Base-by-base conservation (phyloP, 1,139 yeast species). In the Kurtzmaniella quercitrusa region DNA sequence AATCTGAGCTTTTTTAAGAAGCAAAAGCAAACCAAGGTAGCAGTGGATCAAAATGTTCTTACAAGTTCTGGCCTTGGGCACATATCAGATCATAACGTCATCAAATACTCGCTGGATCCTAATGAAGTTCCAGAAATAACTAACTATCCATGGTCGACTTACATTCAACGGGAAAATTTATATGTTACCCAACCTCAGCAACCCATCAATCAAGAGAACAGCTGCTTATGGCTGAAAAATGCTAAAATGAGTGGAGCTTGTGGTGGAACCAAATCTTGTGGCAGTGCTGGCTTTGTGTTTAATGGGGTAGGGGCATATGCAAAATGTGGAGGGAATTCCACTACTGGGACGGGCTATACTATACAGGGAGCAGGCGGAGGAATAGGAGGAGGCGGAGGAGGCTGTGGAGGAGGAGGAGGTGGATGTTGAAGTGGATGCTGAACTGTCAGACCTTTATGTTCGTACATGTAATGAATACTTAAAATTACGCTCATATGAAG, bases 11-110 rank as follows among this genome's bases (percentile, higher is more conserved):
- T 38, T 3, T 38, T 38, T 29, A 41, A 36, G 14, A 38, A 16
- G 14, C 27, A 4, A 17, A 25, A n/a, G 37, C 37, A 25, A 19
- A 10, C 9, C 29, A 37, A 14, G n/a, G 6, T 5, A 18, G 31
- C 23, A 14, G 7, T 10, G 6, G 5, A 14, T 12, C 12, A 11
- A 31, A 12, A 31, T 14, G 14, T 9, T 5, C 16, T 31, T 14
- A 7, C 36, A 12, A 3, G 14, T 31, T 4, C 34, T 31, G 44
- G 44, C 10, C 16, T 34, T 8, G 33, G 43, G 2, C 44, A 42
- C 16, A 39, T 42, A n/a, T 42, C 44, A 24, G 24, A 45, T 16
- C 44, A 42, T 23, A 42, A 42, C 25, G 17, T 9, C 12, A 34
- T 42, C 5, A 8, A 27, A 27, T 27, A 6, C 31, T n/a, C 10